Base-by-base conservation (phyloP, 2,329 filamentous ascomycete genomes). In the Pseudogymnoascus sp. region DNA sequence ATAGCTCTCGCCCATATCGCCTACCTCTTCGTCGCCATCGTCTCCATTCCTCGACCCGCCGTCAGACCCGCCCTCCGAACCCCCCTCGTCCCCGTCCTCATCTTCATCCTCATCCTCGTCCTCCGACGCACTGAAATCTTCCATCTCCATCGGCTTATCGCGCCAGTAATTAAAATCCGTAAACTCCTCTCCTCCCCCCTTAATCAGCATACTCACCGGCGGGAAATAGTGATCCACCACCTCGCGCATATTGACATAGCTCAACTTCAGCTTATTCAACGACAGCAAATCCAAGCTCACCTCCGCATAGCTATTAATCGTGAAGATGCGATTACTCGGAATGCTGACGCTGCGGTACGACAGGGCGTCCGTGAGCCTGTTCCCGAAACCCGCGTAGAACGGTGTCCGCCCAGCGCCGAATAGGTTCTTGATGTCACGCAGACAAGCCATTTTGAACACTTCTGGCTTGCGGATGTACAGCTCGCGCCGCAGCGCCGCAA, bases 101-200 rank as follows among this genome's bases (percentile, higher is more conserved):
- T 75, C 74, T 3, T 77, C 77, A 7, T 81, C 78, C 0, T 79
- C 77, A 5, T 78, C 80, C 1, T 80, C 81, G 30, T 79, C 84
- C 63, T 94, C 92, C 45, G 88, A 95, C 58, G 88, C 88, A 0
- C 89, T 91, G 67, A 97, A 97, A 59, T 96, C 89, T 39, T 91
- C 89, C 23, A 96, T 75, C 57, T 95, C 90, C 13, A 92, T 79
- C 2, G 91, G 90, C 55, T 81, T 80, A 63, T 95, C 88, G 63
- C 95, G 82, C 94, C 94, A 99, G 75, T 95, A 99, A 61, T 85
- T 92, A 74, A 99, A 99, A 71, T 99, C 94, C 0, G 94, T 99
- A 69, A 89, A 99, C 61, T 95, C 88, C 71, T 97, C 94, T 10
- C 92, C 92, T 18, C 92, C 92, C 45, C 89, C 88, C 67, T 89